Percentiles rank a stretch among this genome's conserved stretches.
Evolutionary conservation across 768 basidiomycete species (phyloP).

Genomic region (Sarcomyxa edulis): DNA sequence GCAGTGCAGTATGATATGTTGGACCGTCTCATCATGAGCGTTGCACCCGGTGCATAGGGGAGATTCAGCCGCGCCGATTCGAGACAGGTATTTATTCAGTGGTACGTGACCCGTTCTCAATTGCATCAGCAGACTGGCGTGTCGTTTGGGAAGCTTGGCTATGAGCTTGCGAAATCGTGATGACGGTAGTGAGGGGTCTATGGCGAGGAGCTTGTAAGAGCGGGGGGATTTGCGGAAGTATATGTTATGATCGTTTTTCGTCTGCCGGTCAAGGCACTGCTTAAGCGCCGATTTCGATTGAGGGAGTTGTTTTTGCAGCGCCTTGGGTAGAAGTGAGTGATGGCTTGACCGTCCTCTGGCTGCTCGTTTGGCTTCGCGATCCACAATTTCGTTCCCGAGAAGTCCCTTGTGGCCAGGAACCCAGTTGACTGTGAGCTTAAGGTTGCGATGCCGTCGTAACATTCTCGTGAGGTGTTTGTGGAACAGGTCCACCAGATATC

Average conservation of each 20-base stretch:
- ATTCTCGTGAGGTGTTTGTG: not conserved
- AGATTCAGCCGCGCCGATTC: conserved; percentile 16
- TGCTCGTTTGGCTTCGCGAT: conserved; percentile 18
- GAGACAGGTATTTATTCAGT: conserved; percentile 22
- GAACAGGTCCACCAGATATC: conserved; percentile 13
- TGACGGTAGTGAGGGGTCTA: conserved; percentile 1
- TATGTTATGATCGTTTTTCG: conserved; percentile 3
- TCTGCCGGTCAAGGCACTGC: conserved; percentile 11
- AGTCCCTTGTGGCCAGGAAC: conserved; percentile 19
- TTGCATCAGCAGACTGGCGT: conserved; percentile 20
- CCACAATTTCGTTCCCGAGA: conserved; percentile 12
- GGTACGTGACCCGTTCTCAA: conserved; percentile 24
- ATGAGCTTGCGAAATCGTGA: conserved; percentile 3
- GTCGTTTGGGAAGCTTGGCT: not conserved
- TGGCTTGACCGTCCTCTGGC: conserved; percentile 3
- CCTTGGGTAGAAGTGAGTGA: not conserved
- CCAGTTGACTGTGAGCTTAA: conserved; percentile 13
- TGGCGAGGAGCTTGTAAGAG: not conserved
- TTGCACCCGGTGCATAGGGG: conserved; percentile 22
- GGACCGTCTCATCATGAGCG: conserved; percentile 16
- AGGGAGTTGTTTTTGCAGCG: conserved; percentile 7
- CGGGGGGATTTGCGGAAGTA: conserved; percentile 5
- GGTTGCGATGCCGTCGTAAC: not conserved
- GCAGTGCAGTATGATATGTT: conserved; percentile 26
- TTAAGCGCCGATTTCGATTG: conserved; percentile 11